Evolutionary conservation across 441 rosid genomes (phyloP).

Genomic region (Theobroma grandiflorum): DNA sequence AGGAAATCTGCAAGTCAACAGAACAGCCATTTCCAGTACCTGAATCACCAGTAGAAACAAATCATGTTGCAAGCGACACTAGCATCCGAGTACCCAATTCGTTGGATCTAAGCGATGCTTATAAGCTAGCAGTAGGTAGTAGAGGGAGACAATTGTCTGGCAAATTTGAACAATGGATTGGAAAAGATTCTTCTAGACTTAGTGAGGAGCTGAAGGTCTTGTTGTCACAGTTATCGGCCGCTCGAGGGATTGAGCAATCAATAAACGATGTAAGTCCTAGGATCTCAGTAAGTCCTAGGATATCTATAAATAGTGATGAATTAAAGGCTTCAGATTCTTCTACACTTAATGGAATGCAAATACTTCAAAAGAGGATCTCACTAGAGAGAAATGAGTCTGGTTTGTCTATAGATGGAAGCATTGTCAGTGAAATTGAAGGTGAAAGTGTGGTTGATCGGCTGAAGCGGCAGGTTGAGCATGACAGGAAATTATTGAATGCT

Average conservation of each 20-base stretch:
- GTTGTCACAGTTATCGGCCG: constrained; percentile 73
- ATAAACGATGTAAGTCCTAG: constrained; percentile 66
- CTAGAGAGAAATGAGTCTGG: constrained; percentile 91
- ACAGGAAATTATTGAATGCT: constrained; percentile 56
- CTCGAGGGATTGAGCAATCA: constrained; percentile 69
- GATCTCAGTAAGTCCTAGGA: constrained; percentile 41
- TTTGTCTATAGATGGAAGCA: constrained; percentile 79
- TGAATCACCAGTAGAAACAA: constrained; percentile 48
- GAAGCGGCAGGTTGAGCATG: constrained; percentile 84
- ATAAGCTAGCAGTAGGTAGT: constrained; percentile 68
- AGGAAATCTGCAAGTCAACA: constrained; percentile 33
- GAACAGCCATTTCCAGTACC: constrained; percentile 32
- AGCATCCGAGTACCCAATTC: constrained; percentile 44
- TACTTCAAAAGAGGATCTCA: constrained; percentile 69
- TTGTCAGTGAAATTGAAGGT: constrained; percentile 87
- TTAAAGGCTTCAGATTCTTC: constrained; percentile 52
- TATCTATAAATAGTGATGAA: constrained; percentile 54
- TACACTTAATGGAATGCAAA: constrained; percentile 53
- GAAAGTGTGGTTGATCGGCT: constrained; percentile 76
- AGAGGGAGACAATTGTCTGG: constrained; percentile 65
- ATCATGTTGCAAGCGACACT: constrained; percentile 41
- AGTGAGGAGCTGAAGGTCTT: constrained; percentile 74
- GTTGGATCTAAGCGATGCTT: constrained; percentile 82
- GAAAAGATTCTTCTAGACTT: constrained; percentile 74
- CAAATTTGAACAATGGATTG: constrained; percentile 61